Base-by-base conservation (phyloP, 805 yeast genomes). In the Candida koratica region DNA sequence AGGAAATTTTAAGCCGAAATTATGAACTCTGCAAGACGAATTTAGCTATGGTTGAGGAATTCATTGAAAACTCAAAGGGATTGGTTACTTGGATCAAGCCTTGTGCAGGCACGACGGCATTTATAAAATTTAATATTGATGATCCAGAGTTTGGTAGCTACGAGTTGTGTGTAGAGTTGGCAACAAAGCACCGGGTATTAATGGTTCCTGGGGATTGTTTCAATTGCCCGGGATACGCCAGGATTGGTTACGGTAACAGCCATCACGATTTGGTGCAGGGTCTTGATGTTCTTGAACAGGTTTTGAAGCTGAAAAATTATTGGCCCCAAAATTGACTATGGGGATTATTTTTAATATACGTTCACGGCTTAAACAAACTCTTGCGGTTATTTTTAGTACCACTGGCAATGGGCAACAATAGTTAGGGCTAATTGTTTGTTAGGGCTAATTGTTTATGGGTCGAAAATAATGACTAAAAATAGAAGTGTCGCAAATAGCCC, bases 171-270 rank as follows among this genome's bases (percentile, higher is more conserved):
- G 41, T 36, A 6, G 61, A 55, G 6, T 48, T 75, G 24, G 70
- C 70, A 5, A 54, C 48, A 6, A 42, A 60, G 17, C 44, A 60
- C 43, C 43, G 47, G 11, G 56, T 65, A 0, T 53, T 75, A 41
- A 51, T 61, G 16, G 74, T 71, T 4, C 79, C 79, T 1, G 79
- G 79, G 3, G 77, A 71, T 38, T 55, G 62, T 2, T 72, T 73
- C 47, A 61, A 52, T 9, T 41, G 52, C 19, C 62, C 65, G 1
- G 76, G 75, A 0, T 67, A 53, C 40, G 38, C 73, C 11, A 52
- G 80, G 16, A 49, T 75, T 17, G 80, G 79, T 0, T 73, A 65
- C 41, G 79, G 71, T 7, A 73, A 73, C 40, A 45, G 60, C 11
- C 44, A 53, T 4, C 46, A 47, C 5, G 66, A 63, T 32, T 46